Evolutionary conservation across 345 rosid species (phyloP), one percentile per base, ranked within the genome.

Genomic region (Salix arbutifolia): DNA sequence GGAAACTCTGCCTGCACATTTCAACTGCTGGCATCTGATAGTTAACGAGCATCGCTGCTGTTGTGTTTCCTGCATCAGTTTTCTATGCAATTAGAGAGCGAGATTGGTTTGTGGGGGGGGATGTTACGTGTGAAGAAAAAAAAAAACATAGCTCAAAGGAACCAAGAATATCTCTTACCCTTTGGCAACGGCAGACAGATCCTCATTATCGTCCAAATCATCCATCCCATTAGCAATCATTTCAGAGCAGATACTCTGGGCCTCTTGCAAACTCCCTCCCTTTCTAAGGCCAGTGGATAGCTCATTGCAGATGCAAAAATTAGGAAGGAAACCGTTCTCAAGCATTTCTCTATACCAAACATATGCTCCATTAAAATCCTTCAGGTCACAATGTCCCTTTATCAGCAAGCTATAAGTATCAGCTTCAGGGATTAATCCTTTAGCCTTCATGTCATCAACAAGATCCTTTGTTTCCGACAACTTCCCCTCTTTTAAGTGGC

Each of bases 261-360:
- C 91, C 46, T 91, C 95, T 77, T 85, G 80, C 79, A 86, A 82
- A 70, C 67, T 82, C 52, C 92, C 91, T 75, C 86, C 86, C 76
- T 82, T 79, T 84, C 79, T 79, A 68, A 94, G 97, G 81, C 94
- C 90, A 68, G 69, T 48, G 30, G 65, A 70, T 61, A 94, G 91
- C 71, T 88, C 87, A 2, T 84, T 78, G 68, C 89, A 84, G 21
- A 79, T 61, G 70, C 72, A 38, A 60, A 71, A 80, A 74, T 65
- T 82, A 48, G 81, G 84, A 4, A 79, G 78, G 82, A 91, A 85
- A 77, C 89, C 87, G 79, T 84, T 83, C 21, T 82, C 88, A 25
- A 86, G 67, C 96, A 92, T 91, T 84, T 90, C 91, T 82, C 89
- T 84, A 81, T 85, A 90, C 94, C 96, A 91, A 80, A 12, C 30